Evolutionary conservation across 177 flowering plant genomes (phyloP), one percentile per base, ranked within the genome.

Genomic region (Vitis hybrid): DNA sequence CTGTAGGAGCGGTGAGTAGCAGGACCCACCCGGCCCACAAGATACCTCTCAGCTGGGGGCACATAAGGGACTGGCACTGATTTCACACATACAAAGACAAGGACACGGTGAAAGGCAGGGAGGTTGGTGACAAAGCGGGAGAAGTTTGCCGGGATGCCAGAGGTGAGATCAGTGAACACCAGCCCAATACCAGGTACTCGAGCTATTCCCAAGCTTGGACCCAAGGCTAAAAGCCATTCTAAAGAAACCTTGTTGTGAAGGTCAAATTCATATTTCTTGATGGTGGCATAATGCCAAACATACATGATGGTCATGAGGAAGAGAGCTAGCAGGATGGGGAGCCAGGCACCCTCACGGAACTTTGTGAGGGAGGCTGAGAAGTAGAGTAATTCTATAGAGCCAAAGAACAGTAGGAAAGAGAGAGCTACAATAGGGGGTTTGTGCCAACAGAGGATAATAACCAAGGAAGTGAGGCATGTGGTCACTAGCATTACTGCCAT

Each of bases 401-500:
- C 94, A 67, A 91, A 91, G 82, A 91, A 87, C 52, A 91, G 78
- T 21, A 91, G 74, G 79, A 91, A 91, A 51, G 72, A 71, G 15
- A 91, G 79, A 19, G 94, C 98, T 19, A 94, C 13, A 6, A 90
- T 74, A 48, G 96, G 92, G 15, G 94, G 94, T 73, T 91, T 94
- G 80, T 87, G 89, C 98, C 98, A 94, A 75, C 97, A 90, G 9
- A 94, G 81, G 66, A 90, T 78, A 27, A 94, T 94, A 69, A 90
- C 98, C 69, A 94, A 75, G 32, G 98, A 89, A 64, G 92, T 94
- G 40, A 91, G 87, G 74, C 97, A 91, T 57, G 98, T 94, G 0
- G 98, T 94, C 52, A 94, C 98, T 17, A 94, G 81, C 98, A 94
- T 94, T 40, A 94, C 98, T 3, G 96, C 82, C 97, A 94, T 91